Conservation (phyloP, 2,329 filamentous ascomycete genomes). For the Colletotrichum lentis region DNA sequence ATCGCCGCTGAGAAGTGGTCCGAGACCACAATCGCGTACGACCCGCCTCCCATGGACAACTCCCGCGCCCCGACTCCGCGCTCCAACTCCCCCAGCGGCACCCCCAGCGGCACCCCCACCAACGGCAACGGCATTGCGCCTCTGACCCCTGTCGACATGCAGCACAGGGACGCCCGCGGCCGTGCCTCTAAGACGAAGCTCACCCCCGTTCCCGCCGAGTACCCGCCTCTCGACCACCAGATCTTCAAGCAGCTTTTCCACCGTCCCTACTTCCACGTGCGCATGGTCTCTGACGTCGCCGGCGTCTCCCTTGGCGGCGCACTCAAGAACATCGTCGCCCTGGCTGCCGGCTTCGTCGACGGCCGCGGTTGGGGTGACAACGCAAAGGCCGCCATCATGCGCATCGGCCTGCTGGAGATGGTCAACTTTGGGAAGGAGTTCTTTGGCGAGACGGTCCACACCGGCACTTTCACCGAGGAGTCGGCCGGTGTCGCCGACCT, state of each 20-base stretch:
- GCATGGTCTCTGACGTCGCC: constrained; percentile 92
- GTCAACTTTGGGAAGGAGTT: constrained; percentile 94
- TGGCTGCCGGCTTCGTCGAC: constrained; percentile 94
- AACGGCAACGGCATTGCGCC: constrained; percentile 46
- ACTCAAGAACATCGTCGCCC: constrained; percentile 94
- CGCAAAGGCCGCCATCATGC: constrained; percentile 98
- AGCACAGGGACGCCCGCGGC: constrained; percentile 75
- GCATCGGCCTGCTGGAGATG: constrained; percentile 94
- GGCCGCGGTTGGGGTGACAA: constrained; percentile 98
- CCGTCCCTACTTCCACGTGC: constrained; percentile 96
- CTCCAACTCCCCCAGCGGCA: constrained; percentile 53
- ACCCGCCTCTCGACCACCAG: constrained; percentile 84
- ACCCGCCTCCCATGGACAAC: constrained; percentile 84
- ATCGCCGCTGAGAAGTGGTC: constrained; percentile 96
- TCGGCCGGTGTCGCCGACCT: constrained; percentile 94
- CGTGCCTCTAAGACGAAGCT: constrained; percentile 74
- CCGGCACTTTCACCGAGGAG: constrained; percentile 94
- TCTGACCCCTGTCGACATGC: constrained; percentile 58
- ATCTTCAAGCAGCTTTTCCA: constrained; percentile 90
- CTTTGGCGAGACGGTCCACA: constrained; percentile 82
- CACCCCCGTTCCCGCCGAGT: constrained; percentile 79
- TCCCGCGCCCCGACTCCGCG: constrained; percentile 75
- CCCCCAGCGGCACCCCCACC: constrained; percentile 51
- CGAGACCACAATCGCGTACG: constrained; percentile 96
- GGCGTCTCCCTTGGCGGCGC: constrained; percentile 94